A percentile compares a stretch with the other conserved stretches of the same genome.
Conservation (phyloP, 2,329 filamentous ascomycete species). For the Penicillium sp. region DNA sequence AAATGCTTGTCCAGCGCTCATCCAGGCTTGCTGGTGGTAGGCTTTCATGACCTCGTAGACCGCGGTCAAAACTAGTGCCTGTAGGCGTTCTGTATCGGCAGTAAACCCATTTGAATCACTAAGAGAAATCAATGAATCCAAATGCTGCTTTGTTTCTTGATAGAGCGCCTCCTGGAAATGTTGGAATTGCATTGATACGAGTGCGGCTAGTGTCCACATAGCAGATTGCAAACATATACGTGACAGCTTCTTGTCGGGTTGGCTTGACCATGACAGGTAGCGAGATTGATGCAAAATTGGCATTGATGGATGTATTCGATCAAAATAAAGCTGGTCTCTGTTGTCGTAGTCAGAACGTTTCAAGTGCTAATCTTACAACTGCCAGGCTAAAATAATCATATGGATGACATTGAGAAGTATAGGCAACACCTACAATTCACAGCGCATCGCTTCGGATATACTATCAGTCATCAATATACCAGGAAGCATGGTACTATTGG, state of each 20-base stretch:
- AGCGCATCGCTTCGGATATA: not conserved
- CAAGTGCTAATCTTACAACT: no score
- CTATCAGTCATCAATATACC: not conserved
- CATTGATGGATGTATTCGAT: conserved; percentile 20
- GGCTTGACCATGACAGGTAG: conserved; percentile 18
- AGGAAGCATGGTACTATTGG: not conserved
- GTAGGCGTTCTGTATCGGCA: not conserved
- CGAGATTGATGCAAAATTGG: conserved; percentile 20
- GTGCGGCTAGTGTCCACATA: conserved; percentile 37
- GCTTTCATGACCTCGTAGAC: conserved; percentile 37
- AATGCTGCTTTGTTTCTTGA: not conserved
- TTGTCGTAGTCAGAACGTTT: not conserved
- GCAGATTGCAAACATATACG: conserved; percentile 19
- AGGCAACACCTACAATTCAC: not conserved
- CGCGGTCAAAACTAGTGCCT: conserved; percentile 6
- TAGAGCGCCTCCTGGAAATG: conserved; percentile 21
- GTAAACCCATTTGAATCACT: not conserved
- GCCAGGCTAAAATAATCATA: no score
- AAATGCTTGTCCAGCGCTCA: conserved; percentile 35
- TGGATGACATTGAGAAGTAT: no score
- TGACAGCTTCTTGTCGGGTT: not conserved
- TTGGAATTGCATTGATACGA: conserved; percentile 24
- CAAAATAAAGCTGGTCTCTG: conserved; percentile 23
- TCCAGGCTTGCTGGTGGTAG: conserved; percentile 31
- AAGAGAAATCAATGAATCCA: not conserved